A percentile compares a stretch with the other conserved stretches of the same genome.
Conservation (phyloP, 345 rosid genomes). For the Excoecaria agallocha region DNA sequence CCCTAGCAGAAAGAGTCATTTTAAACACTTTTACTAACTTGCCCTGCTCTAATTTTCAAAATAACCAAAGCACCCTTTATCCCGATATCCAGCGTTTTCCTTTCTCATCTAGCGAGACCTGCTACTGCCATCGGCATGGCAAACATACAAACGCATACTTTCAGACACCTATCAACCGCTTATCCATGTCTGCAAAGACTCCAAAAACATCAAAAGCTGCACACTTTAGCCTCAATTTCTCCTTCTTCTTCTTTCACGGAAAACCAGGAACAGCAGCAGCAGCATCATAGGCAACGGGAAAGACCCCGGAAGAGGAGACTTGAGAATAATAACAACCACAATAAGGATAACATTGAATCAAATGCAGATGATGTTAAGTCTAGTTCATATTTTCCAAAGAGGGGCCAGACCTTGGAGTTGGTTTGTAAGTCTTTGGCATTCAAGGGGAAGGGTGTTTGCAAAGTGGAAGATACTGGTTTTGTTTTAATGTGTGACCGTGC, state of each 20-base stretch:
- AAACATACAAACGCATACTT: constrained; percentile 35
- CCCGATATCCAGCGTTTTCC: neutral
- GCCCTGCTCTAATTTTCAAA: neutral
- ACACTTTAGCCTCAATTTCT: constrained; percentile 35
- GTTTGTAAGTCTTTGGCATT: constrained; percentile 86
- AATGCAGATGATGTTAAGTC: constrained; percentile 10
- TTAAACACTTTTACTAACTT: neutral
- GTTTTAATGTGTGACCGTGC: constrained; percentile 87
- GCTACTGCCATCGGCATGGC: constrained; percentile 28
- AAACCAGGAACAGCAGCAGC: constrained; percentile 19
- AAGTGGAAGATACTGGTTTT: constrained; percentile 74
- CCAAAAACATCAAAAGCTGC: constrained; percentile 29
- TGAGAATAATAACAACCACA: neutral
- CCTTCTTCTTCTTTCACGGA: constrained; percentile 22
- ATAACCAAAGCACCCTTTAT: neutral
- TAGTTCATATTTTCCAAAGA: constrained; percentile 66
- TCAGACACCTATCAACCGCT: constrained; percentile 33
- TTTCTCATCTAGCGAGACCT: neutral
- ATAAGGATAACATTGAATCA: neutral
- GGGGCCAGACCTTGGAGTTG: constrained; percentile 72
- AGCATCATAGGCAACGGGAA: constrained; percentile 14
- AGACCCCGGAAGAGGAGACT: constrained; percentile 1
- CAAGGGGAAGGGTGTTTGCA: constrained; percentile 84
- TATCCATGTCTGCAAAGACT: constrained; percentile 35
- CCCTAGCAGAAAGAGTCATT: neutral